phyloP scores from a whole-genome alignment of 2,329 filamentous ascomycete genomes.

The Trichoderma sp. region DNA sequence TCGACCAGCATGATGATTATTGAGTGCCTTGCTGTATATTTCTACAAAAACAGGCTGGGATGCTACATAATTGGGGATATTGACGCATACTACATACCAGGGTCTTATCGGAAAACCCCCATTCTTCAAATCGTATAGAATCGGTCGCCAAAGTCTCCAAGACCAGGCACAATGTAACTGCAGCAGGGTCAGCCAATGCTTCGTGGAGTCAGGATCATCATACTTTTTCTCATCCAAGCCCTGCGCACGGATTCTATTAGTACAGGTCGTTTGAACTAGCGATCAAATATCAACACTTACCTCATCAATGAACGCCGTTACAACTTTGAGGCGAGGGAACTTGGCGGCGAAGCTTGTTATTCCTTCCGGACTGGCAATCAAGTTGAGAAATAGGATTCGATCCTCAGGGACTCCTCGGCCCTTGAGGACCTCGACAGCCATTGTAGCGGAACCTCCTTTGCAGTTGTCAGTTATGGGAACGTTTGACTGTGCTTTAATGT shows the following conservation, averaged over 20 bases:
- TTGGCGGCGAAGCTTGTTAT: constrained; percentile 84
- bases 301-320: constrained; percentile 94
- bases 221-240: constrained; percentile 98
- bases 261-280: not conserved
- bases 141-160: constrained; percentile 93
- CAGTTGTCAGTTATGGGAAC: constrained; percentile 6
- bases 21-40: constrained; percentile 33
- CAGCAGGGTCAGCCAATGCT: constrained; percentile 37
- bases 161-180: constrained; percentile 91
- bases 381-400: constrained; percentile 90
- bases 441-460: constrained; percentile 86
- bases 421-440: constrained; percentile 93
- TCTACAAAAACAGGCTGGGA: not conserved
- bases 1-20: constrained; percentile 56
- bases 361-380: constrained; percentile 95
- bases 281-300: constrained; percentile 35
- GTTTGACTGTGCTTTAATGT: not conserved
- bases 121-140: constrained; percentile 79
- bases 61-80: constrained; percentile 6
- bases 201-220: constrained; percentile 26
- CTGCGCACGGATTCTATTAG: constrained; percentile 33
- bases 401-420: constrained; percentile 90
- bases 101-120: not conserved
- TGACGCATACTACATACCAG: constrained; percentile 3
- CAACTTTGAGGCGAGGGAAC: constrained; percentile 85